Conservation (phyloP, 495 filamentous ascomycete species). For the Neurospora sp. region DNA sequence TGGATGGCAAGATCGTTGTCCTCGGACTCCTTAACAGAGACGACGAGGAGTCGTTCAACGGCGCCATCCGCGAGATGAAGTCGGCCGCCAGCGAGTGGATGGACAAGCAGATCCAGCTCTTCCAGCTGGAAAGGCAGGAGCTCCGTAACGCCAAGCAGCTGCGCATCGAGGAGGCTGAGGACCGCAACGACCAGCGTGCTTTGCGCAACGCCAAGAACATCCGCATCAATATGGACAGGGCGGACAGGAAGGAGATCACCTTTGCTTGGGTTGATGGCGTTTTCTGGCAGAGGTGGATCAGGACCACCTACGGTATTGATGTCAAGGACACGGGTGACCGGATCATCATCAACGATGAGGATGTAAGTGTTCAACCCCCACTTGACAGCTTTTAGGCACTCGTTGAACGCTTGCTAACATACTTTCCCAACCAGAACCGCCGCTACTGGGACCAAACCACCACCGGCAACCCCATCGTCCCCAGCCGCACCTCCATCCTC, state of each 20-base stretch:
- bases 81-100: constrained; percentile 95
- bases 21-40: constrained; percentile 79
- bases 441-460: constrained; percentile 91
- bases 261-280: constrained; percentile 99
- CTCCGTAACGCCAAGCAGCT: constrained; percentile 89
- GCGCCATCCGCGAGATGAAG: constrained; percentile 82
- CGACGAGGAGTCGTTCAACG: constrained; percentile 65
- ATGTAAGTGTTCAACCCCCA: constrained; percentile 51
- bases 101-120: constrained; percentile 83
- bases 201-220: constrained; percentile 84
- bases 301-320: constrained; percentile 86
- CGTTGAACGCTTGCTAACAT: background rate
- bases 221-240: constrained; percentile 76
- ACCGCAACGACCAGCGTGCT: constrained; percentile 81
- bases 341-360: constrained; percentile 95
- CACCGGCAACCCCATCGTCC: constrained; percentile 76
- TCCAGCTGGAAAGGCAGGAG: constrained; percentile 85
- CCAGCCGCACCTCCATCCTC: constrained; percentile 86
- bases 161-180: constrained; percentile 91
- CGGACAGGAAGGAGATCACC: constrained; percentile 76
- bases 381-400: background rate
- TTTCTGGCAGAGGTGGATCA: constrained; percentile 96
- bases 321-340: constrained; percentile 66
- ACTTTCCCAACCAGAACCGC: constrained; percentile 50
- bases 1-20: constrained; percentile 87